Conservation (phyloP, 2,329 filamentous ascomycete genomes). For the Rutstroemia sp. region DNA sequence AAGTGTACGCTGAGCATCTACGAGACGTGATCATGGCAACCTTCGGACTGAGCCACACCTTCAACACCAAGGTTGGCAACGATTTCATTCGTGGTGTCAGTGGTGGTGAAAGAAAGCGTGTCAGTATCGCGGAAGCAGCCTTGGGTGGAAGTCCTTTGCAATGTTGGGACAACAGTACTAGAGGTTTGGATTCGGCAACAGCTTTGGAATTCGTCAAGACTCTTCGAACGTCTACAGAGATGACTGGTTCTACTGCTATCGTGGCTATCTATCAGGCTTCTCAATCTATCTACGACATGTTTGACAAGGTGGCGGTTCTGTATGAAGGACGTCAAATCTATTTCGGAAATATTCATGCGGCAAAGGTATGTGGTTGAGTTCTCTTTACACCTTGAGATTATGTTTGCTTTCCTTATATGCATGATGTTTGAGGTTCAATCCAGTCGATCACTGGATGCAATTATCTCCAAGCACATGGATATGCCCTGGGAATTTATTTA, state of each 20-base stretch:
- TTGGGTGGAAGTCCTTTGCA: constrained; percentile 52
- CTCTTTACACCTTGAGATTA: no score
- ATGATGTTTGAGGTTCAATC: no score
- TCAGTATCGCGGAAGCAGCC: constrained; percentile 72
- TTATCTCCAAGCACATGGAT: no score
- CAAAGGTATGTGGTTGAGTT: constrained; percentile 34
- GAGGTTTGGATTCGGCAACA: constrained; percentile 65
- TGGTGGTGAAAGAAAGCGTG: constrained; percentile 69
- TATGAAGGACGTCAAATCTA: constrained; percentile 65
- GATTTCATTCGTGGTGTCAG: constrained; percentile 66
- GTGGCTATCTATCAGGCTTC: constrained; percentile 69
- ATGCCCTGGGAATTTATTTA: no score
- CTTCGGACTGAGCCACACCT: constrained; percentile 65
- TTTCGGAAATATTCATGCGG: constrained; percentile 56
- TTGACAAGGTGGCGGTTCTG: constrained; percentile 62
- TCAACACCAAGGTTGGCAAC: constrained; percentile 68
- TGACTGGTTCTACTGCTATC: constrained; percentile 52
- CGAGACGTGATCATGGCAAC: constrained; percentile 58
- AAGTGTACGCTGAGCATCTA: constrained; percentile 43
- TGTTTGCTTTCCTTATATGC: no score
- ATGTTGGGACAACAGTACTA: constrained; percentile 72
- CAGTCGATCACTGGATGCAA: no score
- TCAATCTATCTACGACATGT: constrained; percentile 54
- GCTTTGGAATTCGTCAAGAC: constrained; percentile 67
- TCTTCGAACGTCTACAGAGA: constrained; percentile 56